Conservation (phyloP, 2,329 filamentous ascomycete species). For the Hawksworthiomyces lignivorus region DNA sequence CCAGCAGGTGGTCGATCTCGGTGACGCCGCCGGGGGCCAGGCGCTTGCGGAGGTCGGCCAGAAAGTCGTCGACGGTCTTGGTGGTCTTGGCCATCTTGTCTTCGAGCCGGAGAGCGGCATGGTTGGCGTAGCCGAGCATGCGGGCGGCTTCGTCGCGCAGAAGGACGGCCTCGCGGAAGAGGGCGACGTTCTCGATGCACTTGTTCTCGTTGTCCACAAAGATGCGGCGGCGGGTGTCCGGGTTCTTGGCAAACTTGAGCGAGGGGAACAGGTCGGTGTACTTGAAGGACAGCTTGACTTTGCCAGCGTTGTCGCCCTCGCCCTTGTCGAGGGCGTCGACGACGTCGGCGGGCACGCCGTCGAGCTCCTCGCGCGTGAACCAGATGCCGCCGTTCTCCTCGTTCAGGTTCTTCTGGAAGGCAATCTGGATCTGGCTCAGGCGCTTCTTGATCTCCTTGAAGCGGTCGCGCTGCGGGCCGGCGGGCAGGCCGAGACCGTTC, state of each 20-base stretch:
- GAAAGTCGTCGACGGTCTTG: slow-evolving; percentile 63
- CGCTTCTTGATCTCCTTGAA: slow-evolving; percentile 85
- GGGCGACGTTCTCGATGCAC: slow-evolving; percentile 61
- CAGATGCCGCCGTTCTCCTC: slow-evolving; percentile 76
- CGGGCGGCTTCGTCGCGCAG: slow-evolving; percentile 73
- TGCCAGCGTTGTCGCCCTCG: slow-evolving; percentile 60
- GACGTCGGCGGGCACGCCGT: slow-evolving; percentile 67
- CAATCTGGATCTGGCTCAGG: slow-evolving; percentile 64
- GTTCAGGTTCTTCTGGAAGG: slow-evolving; percentile 73
- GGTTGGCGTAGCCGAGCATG: slow-evolving; percentile 67
- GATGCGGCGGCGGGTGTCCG: slow-evolving; percentile 60
- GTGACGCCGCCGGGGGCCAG: slow-evolving; percentile 61
- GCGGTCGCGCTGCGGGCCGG: slow-evolving; percentile 62
- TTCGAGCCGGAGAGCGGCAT: slow-evolving; percentile 68
- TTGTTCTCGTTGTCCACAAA: slow-evolving; percentile 77
- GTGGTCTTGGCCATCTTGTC: slow-evolving; percentile 81
- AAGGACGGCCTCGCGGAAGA: slow-evolving; percentile 68
- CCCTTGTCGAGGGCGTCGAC: slow-evolving; percentile 62
- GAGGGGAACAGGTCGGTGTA: slow-evolving; percentile 75
- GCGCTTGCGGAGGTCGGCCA: slow-evolving; percentile 60
- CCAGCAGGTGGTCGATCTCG: slow-evolving; percentile 62
- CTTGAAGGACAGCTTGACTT: slow-evolving; percentile 71
- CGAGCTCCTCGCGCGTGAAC: slow-evolving; percentile 66
- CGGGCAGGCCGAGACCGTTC: slow-evolving; percentile 66
- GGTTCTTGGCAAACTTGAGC: slow-evolving; percentile 67